These are phyloP conservation scores for Tuber magnatum DNA, from an alignment of 495 filamentous ascomycete species.

Conservation along the genomic window DNA sequence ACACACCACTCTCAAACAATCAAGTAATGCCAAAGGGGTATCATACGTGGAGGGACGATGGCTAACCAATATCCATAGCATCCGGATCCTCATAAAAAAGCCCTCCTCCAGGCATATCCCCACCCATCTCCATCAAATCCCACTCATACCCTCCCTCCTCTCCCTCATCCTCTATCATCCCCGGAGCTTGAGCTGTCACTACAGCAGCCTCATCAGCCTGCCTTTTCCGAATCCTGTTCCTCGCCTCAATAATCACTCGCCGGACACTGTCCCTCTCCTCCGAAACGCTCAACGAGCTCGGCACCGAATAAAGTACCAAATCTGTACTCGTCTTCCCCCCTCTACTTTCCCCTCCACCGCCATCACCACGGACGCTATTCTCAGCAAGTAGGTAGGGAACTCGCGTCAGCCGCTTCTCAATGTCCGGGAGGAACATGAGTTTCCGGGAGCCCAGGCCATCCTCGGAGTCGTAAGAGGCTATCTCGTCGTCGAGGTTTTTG, in stretches of 20 bases:
- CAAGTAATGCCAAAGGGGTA: not conserved
- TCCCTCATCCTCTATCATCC: conserved; percentile 16
- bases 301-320: conserved; percentile 74
- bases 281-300: conserved; percentile 65
- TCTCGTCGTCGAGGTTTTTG: conserved; percentile 78
- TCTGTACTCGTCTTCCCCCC: conserved; percentile 50
- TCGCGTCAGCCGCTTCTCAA: conserved; percentile 67
- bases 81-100: conserved; percentile 49
- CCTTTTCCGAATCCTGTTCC: conserved; percentile 57
- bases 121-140: conserved; percentile 16
- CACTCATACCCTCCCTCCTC: conserved; percentile 9
- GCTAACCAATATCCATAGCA: conserved; percentile 64
- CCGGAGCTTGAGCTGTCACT: conserved; percentile 1
- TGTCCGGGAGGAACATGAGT: conserved; percentile 74
- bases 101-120: conserved; percentile 6
- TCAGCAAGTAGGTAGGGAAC: conserved; percentile 50
- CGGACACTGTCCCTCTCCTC: conserved; percentile 73
- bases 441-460: conserved; percentile 46
- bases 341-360: conserved; percentile 14
- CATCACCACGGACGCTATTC: not conserved
- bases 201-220: conserved; percentile 36
- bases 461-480: conserved; percentile 55
- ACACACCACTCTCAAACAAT: not conserved
- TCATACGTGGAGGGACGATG: not conserved
- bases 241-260: conserved; percentile 76